Evolutionary conservation across 2,329 filamentous ascomycete species (phyloP), one percentile per base, ranked within the genome.

Genomic region (Claviceps sp.): DNA sequence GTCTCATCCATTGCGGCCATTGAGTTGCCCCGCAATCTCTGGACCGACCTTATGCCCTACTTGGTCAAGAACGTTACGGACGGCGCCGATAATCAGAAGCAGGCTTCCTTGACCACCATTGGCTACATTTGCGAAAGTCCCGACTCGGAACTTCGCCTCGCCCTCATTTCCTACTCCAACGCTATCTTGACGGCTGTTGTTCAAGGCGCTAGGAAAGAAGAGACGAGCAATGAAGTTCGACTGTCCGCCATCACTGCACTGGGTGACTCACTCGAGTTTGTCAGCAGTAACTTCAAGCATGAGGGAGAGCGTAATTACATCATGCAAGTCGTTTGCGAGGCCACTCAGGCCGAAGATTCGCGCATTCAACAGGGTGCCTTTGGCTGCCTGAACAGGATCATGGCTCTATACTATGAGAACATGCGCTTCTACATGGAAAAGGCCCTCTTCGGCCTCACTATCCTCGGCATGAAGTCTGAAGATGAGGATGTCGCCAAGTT

Each of bases 401-500:
- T 98, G 93, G 87, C 80, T 55, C 80, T 96, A 57, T 98, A 98
- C 77, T 98, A 98, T 69, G 93, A 98, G 64, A 94, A 96, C 74
- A 98, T 98, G 93, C 85, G 90, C 63, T 98, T 96, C 72, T 98
- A 98, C 75, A 98, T 98, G 93, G 93, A 98, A 77, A 97, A 97
- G 80, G 93, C 93, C 38, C 79, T 98, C 44, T 98, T 98, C 62
- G 93, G 93, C 53, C 78, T 98, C 42, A 98, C 93, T 40, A 95
- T 98, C 57, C 83, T 95, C 66, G 93, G 93, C 60, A 98, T 98
- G 93, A 96, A 95, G 80, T 94, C 83, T 62, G 85, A 90, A 7
- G 93, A 98, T 61, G 93, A 98, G 69, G 93, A 98, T 66, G 93
- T 98, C 50, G 87, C 93, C 56, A 98, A 98, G 78, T 78, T 98